Conservation (phyloP, 371 early-diverging fungal species). For the Mucor circinelloides region DNA sequence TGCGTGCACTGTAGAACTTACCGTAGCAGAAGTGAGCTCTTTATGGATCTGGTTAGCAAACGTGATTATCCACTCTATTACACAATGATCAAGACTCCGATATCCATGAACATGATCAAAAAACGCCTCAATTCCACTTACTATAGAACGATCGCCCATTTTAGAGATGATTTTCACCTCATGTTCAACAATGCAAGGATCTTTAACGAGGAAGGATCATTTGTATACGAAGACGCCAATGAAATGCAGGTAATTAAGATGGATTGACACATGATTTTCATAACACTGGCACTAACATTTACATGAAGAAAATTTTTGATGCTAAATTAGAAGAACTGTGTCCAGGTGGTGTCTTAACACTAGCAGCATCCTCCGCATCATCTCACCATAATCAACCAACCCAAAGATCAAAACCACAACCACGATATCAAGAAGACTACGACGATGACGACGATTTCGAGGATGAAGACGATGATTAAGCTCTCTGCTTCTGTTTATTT, state of each 20-base stretch:
- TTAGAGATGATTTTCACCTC: slow-evolving; percentile 63
- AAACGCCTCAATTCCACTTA: slow-evolving; percentile 57
- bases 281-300: neutral
- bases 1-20: slow-evolving; percentile 8
- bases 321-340: slow-evolving; percentile 27
- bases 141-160: slow-evolving; percentile 58
- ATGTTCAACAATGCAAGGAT: slow-evolving; percentile 86
- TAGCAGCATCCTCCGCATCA: neutral
- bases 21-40: slow-evolving; percentile 65
- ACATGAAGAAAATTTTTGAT: slow-evolving; percentile 25
- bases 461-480: slow-evolving; percentile 1
- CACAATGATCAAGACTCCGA: slow-evolving; percentile 79
- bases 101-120: slow-evolving; percentile 75
- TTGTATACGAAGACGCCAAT: slow-evolving; percentile 81
- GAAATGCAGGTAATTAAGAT: slow-evolving; percentile 41
- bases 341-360: slow-evolving; percentile 26
- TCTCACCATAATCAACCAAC: neutral
- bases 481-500: neutral
- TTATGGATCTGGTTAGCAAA: slow-evolving; percentile 76
- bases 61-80: slow-evolving; percentile 87
- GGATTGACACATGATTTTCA: neutral
- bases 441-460: slow-evolving; percentile 14
- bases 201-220: slow-evolving; percentile 80
- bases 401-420: neutral
- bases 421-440: neutral